phyloP scores from a whole-genome alignment of 345 rosid species.

The Brassica incana region DNA sequence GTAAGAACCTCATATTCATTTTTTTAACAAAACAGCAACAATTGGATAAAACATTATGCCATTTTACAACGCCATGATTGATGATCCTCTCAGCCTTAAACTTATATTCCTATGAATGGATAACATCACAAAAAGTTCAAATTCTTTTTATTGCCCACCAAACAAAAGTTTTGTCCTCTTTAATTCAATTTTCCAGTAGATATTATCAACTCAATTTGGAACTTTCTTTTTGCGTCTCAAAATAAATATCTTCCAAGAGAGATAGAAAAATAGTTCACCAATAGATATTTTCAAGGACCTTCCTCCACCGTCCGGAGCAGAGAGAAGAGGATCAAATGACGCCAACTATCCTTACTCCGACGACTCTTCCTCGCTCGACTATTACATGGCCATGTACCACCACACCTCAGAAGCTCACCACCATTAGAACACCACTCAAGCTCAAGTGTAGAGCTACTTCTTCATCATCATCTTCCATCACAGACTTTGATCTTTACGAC shows the following conservation, averaged over 20 bases:
- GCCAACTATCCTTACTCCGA: conserved; percentile 30
- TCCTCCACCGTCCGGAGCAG: conserved; percentile 25
- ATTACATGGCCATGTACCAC: conserved; percentile 24
- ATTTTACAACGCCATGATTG: neutral
- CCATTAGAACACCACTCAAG: conserved; percentile 29
- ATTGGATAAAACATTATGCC: neutral
- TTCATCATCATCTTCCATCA: conserved; percentile 43
- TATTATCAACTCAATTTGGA: neutral
- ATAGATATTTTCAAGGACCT: neutral
- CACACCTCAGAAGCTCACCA: conserved; percentile 23
- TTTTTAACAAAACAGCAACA: no score
- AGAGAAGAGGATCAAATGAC: conserved; percentile 14
- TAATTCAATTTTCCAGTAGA: neutral
- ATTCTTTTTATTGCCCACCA: conserved; percentile 15
- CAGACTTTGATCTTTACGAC: conserved; percentile 81
- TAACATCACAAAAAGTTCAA: conserved; percentile 10
- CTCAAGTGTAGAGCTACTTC: conserved; percentile 47
- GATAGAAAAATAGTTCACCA: neutral
- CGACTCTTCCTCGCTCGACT: conserved; percentile 33
- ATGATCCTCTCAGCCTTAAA: conserved; percentile 23
- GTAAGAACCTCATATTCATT: no score
- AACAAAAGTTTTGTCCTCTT: neutral
- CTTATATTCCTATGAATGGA: conserved; percentile 21
- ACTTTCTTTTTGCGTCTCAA: conserved; percentile 4
- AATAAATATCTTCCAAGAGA: conserved; percentile 27